Evolutionary conservation across 108 stramenopile species (phyloP), one percentile per base, ranked within the genome.

Genomic region (Fistulifera solaris): DNA sequence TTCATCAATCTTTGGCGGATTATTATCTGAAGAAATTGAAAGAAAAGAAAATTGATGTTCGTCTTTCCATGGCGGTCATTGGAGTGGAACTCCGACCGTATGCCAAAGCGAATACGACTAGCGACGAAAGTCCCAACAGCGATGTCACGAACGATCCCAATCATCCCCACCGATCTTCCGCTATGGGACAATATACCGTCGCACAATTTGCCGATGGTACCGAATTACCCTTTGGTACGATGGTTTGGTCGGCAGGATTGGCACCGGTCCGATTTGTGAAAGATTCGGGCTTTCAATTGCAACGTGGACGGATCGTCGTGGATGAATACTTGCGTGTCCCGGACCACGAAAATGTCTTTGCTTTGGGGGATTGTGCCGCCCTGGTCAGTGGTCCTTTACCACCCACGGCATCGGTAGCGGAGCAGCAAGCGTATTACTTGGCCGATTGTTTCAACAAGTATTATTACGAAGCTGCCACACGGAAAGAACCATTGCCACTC

Each of bases 211-310:
- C 71, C 26, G 87, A 89, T 69, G 96, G 94, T 2, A 65, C 73
- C 7, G 59, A 72, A 42, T 40, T 96, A 0, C 66, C 73, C 12
- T 94, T 93, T 67, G 96, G 94, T 14, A 80, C 89, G 43, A 73
- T 94, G 84, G 89, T 96, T 2, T 96, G 95, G 95, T 76, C 73
- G 15, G 91, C 93, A 3, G 95, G 95, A 22, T 56, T 96, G 23
- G 80, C 73, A 38, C 85, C 81, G 16, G 54, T 58, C 27, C 44
- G 52, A 15, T 73, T 77, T 52, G 52, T 50, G 14, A 11, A 57
- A 42, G 14, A 40, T 1, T 24, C 27, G 5, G 49, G 46, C 15
- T 45, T 48, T 27, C 31, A 39, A 3, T 28, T 65, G 17, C 26
- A 48, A 1, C 38, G 63, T 10, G 85, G 84, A 17, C 78, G 89